Evolutionary conservation across 148 eudicot genomes (phyloP), one percentile per base, ranked within the genome.

Genomic region (Hydrangea macrophylla): DNA sequence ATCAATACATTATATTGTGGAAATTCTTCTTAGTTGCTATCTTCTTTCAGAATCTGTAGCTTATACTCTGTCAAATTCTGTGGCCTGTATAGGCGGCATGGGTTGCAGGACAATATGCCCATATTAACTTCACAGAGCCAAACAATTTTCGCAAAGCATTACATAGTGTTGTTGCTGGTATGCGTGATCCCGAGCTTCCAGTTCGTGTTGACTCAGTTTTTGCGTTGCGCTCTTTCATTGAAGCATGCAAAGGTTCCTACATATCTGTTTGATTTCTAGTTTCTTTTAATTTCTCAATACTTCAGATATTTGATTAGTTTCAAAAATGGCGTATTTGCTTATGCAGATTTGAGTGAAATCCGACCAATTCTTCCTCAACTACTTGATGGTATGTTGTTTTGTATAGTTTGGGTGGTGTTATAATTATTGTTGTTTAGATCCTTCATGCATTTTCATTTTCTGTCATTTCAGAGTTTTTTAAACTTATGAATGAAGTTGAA

Each of bases 71-170:
- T 24, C 35, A 26, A 58, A 8, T 45, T 18, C 20, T 58, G 13
- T 62, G 58, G 32, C 55, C 37, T 71, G 67, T 50, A 62, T 73
- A 95, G 99, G 99, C 96, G 7, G 96, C 99, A 11, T 95, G 99
- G 99, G 99, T 95, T 87, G 96, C 99, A 26, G 99, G 99, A 72
- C 96, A 95, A 68, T 95, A 95, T 85, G 99, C 99, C 53, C 96
- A 91, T 65, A 82, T 95, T 64, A 85, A 74, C 61, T 95, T 95
- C 79, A 76, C 87, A 17, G 97, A 95, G 60, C 90, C 92, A 55
- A 86, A 85, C 71, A 95, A 91, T 82, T 95, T 95, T 68, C 91
- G 88, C 13, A 84, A 79, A 72, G 99, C 99, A 70, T 73, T 95
- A 70, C 97, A 91, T 32, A 80, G 92, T 80, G 99, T 95, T 73